phyloP scores from a whole-genome alignment of 2,329 filamentous ascomycete genomes.

The Colletotrichum camelliae region DNA sequence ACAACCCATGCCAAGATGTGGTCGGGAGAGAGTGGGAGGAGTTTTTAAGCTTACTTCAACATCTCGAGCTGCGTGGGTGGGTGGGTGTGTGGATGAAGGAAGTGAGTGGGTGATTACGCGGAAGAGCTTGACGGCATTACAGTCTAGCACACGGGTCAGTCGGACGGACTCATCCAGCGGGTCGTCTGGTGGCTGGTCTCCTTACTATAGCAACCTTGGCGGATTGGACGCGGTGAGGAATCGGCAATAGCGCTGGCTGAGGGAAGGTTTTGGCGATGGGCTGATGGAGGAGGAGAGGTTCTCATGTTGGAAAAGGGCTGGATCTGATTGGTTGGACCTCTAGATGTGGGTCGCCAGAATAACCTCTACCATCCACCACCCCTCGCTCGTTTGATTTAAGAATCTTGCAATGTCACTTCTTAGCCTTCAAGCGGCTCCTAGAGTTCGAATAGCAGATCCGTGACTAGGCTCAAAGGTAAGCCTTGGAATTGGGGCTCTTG shows the following conservation, averaged over 20 bases:
- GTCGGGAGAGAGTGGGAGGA: background rate
- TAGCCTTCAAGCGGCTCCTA: background rate
- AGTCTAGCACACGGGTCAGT: background rate
- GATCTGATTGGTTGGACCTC: background rate
- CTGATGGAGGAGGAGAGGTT: background rate
- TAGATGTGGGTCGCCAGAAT: background rate
- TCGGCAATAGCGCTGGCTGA: background rate
- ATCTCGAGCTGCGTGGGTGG: background rate
- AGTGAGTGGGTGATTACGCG: background rate
- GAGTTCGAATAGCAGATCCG: background rate
- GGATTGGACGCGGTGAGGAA: background rate
- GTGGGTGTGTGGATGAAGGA: background rate
- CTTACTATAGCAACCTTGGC: background rate
- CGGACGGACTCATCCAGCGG: background rate
- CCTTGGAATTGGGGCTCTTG: conserved; percentile 28
- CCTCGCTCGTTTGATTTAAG: background rate
- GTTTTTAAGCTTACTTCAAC: conserved; percentile 21
- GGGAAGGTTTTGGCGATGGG: background rate
- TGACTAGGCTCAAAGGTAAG: background rate
- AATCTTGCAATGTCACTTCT: background rate
- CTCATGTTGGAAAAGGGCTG: background rate
- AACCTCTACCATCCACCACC: background rate
- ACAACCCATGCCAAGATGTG: background rate
- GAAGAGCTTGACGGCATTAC: background rate
- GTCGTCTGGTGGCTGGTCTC: background rate